Conservation (phyloP, 2,329 filamentous ascomycete genomes). For the Geosmithia flava region DNA sequence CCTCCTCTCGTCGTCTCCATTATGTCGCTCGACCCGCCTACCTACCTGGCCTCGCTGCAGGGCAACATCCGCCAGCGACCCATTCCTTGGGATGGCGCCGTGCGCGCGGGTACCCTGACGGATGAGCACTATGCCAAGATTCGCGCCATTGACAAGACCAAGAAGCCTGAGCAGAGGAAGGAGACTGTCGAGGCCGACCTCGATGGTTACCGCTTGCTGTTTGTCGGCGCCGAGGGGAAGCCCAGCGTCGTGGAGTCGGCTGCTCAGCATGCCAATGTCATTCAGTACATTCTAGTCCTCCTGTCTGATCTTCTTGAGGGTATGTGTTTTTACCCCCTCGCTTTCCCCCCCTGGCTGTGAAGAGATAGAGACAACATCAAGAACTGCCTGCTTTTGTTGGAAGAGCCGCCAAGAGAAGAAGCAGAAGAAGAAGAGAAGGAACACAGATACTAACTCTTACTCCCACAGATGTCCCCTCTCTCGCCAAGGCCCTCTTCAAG, state of each 20-base stretch:
- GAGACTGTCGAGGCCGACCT: slow-evolving; percentile 72
- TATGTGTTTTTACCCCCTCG: slow-evolving; percentile 26
- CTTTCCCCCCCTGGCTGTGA: not conserved
- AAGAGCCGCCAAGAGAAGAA: not conserved
- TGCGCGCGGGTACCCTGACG: slow-evolving; percentile 84
- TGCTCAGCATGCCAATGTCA: slow-evolving; percentile 74
- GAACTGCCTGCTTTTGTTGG: too few relatives aligned
- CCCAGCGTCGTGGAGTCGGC: slow-evolving; percentile 71
- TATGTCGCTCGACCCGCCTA: slow-evolving; percentile 89
- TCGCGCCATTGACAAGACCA: slow-evolving; percentile 90
- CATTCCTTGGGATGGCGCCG: slow-evolving; percentile 95
- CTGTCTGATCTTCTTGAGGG: slow-evolving; percentile 78
- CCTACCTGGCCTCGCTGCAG: slow-evolving; percentile 75
- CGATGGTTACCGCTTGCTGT: slow-evolving; percentile 65
- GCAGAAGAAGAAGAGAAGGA: not conserved
- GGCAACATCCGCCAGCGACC: slow-evolving; percentile 94
- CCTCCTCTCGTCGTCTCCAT: slow-evolving; percentile 7
- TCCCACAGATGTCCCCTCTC: slow-evolving; percentile 62
- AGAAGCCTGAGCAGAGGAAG: slow-evolving; percentile 71
- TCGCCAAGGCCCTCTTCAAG: slow-evolving; percentile 65
- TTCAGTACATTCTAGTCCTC: slow-evolving; percentile 90
- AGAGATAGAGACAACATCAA: too few relatives aligned
- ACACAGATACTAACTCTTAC: not conserved
- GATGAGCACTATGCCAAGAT: slow-evolving; percentile 93
- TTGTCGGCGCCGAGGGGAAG: slow-evolving; percentile 63